Base-by-base conservation (phyloP, 2,329 filamentous ascomycete species). In the Fusarium bulbicola region DNA sequence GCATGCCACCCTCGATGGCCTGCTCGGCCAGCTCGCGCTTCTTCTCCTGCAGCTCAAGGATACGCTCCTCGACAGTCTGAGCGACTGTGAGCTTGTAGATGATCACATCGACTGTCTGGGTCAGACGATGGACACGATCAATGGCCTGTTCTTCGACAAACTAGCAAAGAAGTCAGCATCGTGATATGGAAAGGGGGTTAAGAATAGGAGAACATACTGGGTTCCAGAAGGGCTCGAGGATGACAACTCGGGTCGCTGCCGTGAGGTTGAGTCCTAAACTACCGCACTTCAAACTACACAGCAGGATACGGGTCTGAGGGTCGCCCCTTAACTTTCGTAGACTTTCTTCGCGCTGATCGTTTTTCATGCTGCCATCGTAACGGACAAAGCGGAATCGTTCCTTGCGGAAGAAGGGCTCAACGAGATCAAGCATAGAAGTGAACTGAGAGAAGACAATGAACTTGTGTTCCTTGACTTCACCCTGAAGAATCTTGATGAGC, bases 101-200 rank as follows among this genome's bases (percentile, higher is more conserved):
- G 63, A 95, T 90, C 39, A 99, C 96, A 79, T 98, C 95, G 45
- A 95, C 88, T 3, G 94, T 98, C 83, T 99, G 96, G 45, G 97
- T 98, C 59, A 99, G 92, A n/a, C 96, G 94, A 81, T 99, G 96
- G 32, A 99, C 96, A 61, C 96, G 94, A 82, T 99, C 96, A 76
- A 99, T 99, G 54, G 96, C 96, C 86, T 99, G 96, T 81, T 99
- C 96, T 85, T 99, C 96, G 39, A 99, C 94, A 79, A 99, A 99
- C 89, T 93, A 75, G n/a, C 63, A 20, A 13, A 34, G 61, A 47
- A 37, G 71, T 73, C 59, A 74, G 64, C 7, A 63, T 40, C 24
- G 24, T 46, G 21, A 28, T 26, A 7, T 30, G 52, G 15, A 11
- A 37, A 34, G 26, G 20, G 30, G 21, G 16, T 40, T 7, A 30